Conservation (phyloP, 2,329 filamentous ascomycete genomes). For the Cordyceps militaris region DNA sequence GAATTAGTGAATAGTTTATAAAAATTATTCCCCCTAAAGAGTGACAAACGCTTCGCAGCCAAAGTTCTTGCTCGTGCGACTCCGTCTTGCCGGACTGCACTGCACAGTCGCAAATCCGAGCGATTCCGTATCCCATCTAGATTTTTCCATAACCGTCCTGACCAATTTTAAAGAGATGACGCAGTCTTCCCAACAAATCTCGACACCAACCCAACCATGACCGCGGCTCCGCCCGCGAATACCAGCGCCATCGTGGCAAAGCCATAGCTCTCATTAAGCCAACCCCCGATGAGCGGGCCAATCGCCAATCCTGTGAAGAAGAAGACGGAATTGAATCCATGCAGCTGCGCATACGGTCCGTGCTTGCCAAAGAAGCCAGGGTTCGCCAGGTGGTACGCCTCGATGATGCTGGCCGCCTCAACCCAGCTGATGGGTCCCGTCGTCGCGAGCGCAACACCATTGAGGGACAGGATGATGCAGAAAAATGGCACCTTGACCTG, state of each 20-base stretch:
- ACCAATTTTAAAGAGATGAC: no score
- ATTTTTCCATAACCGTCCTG: background rate
- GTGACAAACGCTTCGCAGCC: background rate
- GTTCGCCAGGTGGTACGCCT: constrained; percentile 12
- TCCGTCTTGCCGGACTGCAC: background rate
- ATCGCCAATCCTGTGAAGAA: constrained; percentile 10
- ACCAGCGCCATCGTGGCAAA: background rate
- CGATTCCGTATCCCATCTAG: background rate
- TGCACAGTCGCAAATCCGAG: no score
- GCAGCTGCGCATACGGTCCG: constrained; percentile 15
- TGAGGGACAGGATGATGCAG: background rate
- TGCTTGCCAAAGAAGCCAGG: constrained; percentile 13
- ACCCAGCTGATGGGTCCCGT: constrained; percentile 2
- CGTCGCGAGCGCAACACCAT: constrained; percentile 3
- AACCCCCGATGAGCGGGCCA: constrained; percentile 4
- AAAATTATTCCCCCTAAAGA: background rate
- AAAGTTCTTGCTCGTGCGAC: background rate
- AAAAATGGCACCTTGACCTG: background rate
- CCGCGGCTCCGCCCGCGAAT: background rate
- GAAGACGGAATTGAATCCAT: constrained; percentile 8
- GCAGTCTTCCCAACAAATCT: background rate
- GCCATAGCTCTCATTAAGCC: background rate
- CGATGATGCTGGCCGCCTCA: constrained; percentile 9
- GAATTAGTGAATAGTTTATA: background rate
- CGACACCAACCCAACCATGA: background rate